phyloP scores from a whole-genome alignment of 139 green algal genomes.

The Gonium pectorale region DNA sequence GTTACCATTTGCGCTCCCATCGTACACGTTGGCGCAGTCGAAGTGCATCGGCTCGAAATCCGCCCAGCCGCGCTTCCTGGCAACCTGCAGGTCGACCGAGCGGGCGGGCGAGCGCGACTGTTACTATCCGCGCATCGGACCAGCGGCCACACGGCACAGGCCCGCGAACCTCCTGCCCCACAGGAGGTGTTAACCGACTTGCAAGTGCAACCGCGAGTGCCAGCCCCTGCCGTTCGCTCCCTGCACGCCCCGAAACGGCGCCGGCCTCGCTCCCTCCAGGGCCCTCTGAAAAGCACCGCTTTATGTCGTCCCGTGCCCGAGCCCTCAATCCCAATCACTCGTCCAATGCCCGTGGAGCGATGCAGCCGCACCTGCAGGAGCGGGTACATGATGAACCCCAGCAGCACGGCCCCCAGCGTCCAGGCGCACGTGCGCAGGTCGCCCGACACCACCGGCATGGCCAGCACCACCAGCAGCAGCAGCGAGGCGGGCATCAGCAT shows the following conservation, averaged over 20 bases:
- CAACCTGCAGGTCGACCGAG: slow-evolving; percentile 27
- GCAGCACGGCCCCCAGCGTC: slow-evolving; percentile 54
- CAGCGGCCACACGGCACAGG: no score
- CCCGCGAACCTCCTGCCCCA: no score
- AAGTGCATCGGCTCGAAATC: slow-evolving; percentile 59
- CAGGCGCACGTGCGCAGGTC: slow-evolving; percentile 62
- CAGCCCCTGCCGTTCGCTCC: neutral
- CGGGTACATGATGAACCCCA: slow-evolving; percentile 79
- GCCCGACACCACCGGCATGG: slow-evolving; percentile 64
- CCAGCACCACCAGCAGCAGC: slow-evolving; percentile 79
- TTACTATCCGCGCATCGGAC: no score
- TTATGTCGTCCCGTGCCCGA: neutral
- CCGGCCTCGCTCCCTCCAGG: neutral
- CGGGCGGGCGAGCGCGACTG: neutral
- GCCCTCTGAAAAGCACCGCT: neutral
- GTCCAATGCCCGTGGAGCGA: neutral
- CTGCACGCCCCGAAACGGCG: neutral
- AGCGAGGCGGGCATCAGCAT: slow-evolving; percentile 85
- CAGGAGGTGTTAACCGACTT: neutral
- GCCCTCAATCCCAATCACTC: neutral
- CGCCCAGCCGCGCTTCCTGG: slow-evolving; percentile 48
- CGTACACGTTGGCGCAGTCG: slow-evolving; percentile 50
- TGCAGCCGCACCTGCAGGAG: slow-evolving; percentile 60
- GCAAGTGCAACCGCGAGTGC: neutral
- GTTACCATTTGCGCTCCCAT: neutral